Conservation (phyloP, 2,329 filamentous ascomycete species). For the Colletotrichum spaethianum region DNA sequence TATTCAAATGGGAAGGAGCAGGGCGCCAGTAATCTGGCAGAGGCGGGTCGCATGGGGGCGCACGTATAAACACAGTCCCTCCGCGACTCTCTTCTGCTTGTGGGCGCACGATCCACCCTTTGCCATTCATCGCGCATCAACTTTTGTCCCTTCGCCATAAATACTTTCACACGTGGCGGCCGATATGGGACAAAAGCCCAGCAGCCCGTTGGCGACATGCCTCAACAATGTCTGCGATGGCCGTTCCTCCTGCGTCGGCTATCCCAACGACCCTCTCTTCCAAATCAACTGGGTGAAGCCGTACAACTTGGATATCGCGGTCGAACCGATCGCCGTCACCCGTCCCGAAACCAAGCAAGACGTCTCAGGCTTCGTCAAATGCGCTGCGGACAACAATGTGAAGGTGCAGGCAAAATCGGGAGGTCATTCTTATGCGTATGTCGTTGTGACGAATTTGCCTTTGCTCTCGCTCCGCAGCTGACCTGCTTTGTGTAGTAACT, state of each 20-base stretch:
- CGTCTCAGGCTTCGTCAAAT: constrained; percentile 70
- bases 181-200: constrained; percentile 60
- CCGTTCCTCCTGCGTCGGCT: constrained; percentile 62
- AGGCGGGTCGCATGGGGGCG: background rate
- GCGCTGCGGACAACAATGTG: constrained; percentile 63
- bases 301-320: constrained; percentile 66
- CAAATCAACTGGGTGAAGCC: constrained; percentile 64
- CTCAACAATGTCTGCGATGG: constrained; percentile 62
- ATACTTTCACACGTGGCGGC: background rate
- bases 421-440: constrained; percentile 75
- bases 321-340: constrained; percentile 69
- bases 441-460: background rate
- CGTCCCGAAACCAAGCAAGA: constrained; percentile 67
- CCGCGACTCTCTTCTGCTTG: background rate
- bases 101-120: background rate
- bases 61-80: constrained; percentile 22
- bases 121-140: background rate
- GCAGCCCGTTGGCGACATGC: constrained; percentile 59
- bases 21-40: background rate
- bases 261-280: constrained; percentile 59
- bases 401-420: constrained; percentile 75
- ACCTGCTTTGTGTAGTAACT: constrained; percentile 49
- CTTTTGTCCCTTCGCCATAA: background rate
- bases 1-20: constrained; percentile 1
- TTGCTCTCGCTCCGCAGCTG: background rate